Evolutionary conservation across 495 filamentous ascomycete species (phyloP), one percentile per base, ranked within the genome.

Genomic region (Friedmanniomyces simplex): DNA sequence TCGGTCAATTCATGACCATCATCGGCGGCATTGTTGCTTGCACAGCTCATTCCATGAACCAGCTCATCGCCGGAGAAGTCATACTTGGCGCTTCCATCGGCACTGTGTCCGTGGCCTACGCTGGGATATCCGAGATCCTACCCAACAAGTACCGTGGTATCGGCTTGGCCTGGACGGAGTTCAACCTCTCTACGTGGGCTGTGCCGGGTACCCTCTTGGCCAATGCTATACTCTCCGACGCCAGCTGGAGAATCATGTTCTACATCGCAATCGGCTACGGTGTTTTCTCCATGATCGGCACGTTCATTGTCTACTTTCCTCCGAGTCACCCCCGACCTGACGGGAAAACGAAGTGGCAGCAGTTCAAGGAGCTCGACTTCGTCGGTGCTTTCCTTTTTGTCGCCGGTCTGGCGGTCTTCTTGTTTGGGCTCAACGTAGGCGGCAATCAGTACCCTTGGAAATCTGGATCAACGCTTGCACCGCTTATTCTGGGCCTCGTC

Each of bases 241-340:
- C 63, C 4, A 60, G 49, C 25, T 66, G 63, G 63, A 58, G 57
- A 18, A 56, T 63, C 43, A 60, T 66, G 60, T 66, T 66, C 50
- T 66, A 60, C 20, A 58, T 52, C 39, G 50, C 57, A 4, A 59
- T 59, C 22, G 57, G 57, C 11, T 62, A 39, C 34, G 48, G 45
- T 14, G 55, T n/a, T 46, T 58, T 58, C 32, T 62, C 53, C 3
- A 43, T 59, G 20, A 34, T 59, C 20, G 57, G 57, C 34, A 59
- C 50, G 1, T 43, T 36, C 32, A 46, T 43, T 20, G 57, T 59
- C 12, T 62, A 62, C 55, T 62, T 60, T 37, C 59, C 59, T 28
- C 59, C 59, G 13, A 58, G 49, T 43, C 53, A 56, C 45, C 48
- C 54, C 3, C 55, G 48, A 21, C 54, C 32, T 45, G 55, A 62